These are phyloP conservation scores for Plasmodium billcollinsi DNA, from an alignment of 169 alveolate species.

Conservation along the genomic window DNA sequence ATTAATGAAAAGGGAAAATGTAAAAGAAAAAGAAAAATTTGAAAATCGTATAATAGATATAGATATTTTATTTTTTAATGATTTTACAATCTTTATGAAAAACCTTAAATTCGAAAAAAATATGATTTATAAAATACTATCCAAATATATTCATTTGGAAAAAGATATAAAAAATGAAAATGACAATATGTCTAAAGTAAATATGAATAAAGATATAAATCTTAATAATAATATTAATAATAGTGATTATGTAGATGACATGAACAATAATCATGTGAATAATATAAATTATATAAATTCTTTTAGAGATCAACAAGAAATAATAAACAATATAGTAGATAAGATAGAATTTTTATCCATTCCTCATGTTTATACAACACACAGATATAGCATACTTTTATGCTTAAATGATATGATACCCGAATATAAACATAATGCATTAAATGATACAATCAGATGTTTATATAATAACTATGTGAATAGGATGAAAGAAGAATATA, in stretches of 20 bases:
- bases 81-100: constrained; percentile 32
- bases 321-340: constrained; percentile 10
- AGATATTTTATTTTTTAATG: constrained; percentile 67
- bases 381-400: constrained; percentile 53
- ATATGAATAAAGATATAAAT: too few species aligned
- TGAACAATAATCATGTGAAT: too few species aligned
- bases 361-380: constrained; percentile 56
- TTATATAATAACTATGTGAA: constrained; percentile 5
- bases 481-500: constrained; percentile 11
- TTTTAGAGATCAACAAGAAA: neutral
- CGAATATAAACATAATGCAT: constrained; percentile 19
- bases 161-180: neutral
- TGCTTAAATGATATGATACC: constrained; percentile 68
- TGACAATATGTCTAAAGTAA: neutral
- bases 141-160: constrained; percentile 23
- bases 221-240: too few species aligned
- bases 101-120: constrained; percentile 8
- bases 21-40: constrained; percentile 28
- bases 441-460: constrained; percentile 18
- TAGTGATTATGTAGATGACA: too few species aligned
- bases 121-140: constrained; percentile 12
- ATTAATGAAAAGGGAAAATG: constrained; percentile 44
- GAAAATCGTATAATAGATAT: constrained; percentile 63
- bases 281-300: too few species aligned
- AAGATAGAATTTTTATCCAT: constrained; percentile 33